Evolutionary conservation across 306 rosid genomes (phyloP), one percentile per base, ranked within the genome.

Genomic region (Morella rubra): DNA sequence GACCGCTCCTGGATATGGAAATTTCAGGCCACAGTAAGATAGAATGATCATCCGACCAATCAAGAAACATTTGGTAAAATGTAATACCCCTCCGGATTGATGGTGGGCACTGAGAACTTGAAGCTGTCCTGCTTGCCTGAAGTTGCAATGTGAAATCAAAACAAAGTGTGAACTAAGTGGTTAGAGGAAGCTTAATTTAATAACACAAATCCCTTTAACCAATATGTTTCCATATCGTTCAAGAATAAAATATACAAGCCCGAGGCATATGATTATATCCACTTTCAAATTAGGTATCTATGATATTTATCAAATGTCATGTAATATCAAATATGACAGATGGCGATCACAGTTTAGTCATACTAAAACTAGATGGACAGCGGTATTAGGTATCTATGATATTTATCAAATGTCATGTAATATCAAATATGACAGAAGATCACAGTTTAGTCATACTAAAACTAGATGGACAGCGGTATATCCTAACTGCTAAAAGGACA

Each of bases 31-130:
- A 62, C 54, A 22, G 53, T 72, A 74, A 53, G 74, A 69, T 32
- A 59, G 19, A 61, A 65, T 18, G 51, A 24, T 22, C 14, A 64
- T 7, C 42, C 62, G 44, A 69, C 74, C 51, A 80, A 62, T 72
- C 60, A 81, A 54, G 67, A 75, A 75, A 68, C 73, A 71, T 54
- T 14, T 19, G 75, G 70, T 73, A 79, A 15, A 65, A 11, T 66
- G 68, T 45, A 73, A 76, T 90, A 95, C 97, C 97, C 98, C 97
- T 85, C 98, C 97, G 65, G 97, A 95, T 75, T 92, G 98, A 88
- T 90, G 98, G 67, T 95, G 98, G 52, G 97, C 96, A 73, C 98
- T 92, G 75, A 92, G 91, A 87, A 74, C 86, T 87, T 90, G 82
- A 79, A 92, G 97, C 81, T 90, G 85, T 72, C 98, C 97, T 27